Percentiles rank a stretch among this genome's conserved stretches.
Evolutionary conservation across 1,284 basidiomycete species (phyloP).

Genomic region (Exobasidium cylindrosporum): DNA sequence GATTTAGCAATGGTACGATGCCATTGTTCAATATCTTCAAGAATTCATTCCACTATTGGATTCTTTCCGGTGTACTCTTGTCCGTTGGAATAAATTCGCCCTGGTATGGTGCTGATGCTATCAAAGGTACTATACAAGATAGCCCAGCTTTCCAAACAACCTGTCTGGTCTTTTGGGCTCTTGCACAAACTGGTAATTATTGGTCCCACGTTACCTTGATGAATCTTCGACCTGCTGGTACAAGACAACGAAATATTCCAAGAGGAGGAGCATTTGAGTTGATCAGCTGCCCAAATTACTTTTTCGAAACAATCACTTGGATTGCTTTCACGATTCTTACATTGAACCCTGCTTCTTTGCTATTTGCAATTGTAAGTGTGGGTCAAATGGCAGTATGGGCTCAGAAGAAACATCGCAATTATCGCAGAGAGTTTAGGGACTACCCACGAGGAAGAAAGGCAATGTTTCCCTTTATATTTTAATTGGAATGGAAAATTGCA

Average conservation of each 20-base stretch:
- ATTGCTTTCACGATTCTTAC: slow-evolving; percentile 73
- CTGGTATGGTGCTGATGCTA: slow-evolving; percentile 70
- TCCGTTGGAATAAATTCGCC: slow-evolving; percentile 30
- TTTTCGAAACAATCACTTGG: slow-evolving; percentile 83
- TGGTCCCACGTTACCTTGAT: slow-evolving; percentile 78
- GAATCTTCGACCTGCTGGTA: slow-evolving; percentile 75
- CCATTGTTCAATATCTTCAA: slow-evolving; percentile 82
- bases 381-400: slow-evolving; percentile 86
- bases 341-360: slow-evolving; percentile 61
- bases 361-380: slow-evolving; percentile 70
- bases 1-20: slow-evolving; percentile 94
- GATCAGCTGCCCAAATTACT: slow-evolving; percentile 90
- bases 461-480: slow-evolving; percentile 74
- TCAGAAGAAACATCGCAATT: slow-evolving; percentile 79
- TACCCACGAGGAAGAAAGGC: slow-evolving; percentile 74
- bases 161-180: slow-evolving; percentile 68
- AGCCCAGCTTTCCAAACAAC: slow-evolving; percentile 68
- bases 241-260: slow-evolving; percentile 78
- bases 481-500: slow-evolving; percentile 13
- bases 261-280: slow-evolving; percentile 73
- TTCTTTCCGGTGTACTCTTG: slow-evolving; percentile 66
- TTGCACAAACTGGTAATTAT: slow-evolving; percentile 79
- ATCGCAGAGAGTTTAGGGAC: slow-evolving; percentile 87
- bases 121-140: slow-evolving; percentile 66
- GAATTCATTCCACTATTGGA: slow-evolving; percentile 64